phyloP scores from a whole-genome alignment of 2,329 filamentous ascomycete genomes.

The Arthrocladium fulminans region DNA sequence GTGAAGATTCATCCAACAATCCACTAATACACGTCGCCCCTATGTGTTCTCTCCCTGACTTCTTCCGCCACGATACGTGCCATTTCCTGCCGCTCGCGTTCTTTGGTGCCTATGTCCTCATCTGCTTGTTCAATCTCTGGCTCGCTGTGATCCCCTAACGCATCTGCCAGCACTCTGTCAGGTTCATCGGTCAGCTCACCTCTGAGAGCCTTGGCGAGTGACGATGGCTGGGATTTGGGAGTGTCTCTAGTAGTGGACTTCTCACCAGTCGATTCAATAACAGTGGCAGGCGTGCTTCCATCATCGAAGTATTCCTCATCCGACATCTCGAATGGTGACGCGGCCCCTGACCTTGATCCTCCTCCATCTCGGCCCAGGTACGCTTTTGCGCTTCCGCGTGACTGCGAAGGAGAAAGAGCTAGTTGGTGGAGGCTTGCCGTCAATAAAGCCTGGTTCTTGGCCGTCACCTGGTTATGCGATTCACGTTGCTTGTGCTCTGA shows the following conservation, averaged over 20 bases:
- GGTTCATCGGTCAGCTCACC: slow-evolving; percentile 19
- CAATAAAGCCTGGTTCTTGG: slow-evolving; percentile 1
- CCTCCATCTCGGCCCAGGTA: slow-evolving; percentile 37
- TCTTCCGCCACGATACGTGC: slow-evolving; percentile 22
- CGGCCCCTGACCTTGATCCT: slow-evolving; percentile 38
- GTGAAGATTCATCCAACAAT: background rate
- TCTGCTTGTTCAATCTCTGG: slow-evolving; percentile 22
- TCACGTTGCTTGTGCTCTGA: slow-evolving; percentile 9
- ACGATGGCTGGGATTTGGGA: slow-evolving; percentile 9
- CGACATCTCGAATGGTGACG: slow-evolving; percentile 28
- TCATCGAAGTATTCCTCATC: slow-evolving; percentile 26
- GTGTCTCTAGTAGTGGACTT: background rate
- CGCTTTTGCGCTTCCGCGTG: slow-evolving; percentile 6
- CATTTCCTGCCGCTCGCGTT: slow-evolving; percentile 19
- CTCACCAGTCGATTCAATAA: background rate
- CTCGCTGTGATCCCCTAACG: slow-evolving; percentile 23
- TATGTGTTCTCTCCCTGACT: slow-evolving; percentile 15
- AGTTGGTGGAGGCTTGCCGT: slow-evolving; percentile 4
- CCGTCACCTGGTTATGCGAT: background rate
- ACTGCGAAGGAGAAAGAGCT: background rate
- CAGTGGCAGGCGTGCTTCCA: background rate
- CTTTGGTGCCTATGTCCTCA: slow-evolving; percentile 18
- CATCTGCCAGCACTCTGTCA: slow-evolving; percentile 20
- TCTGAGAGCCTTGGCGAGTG: slow-evolving; percentile 17
- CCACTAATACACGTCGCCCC: slow-evolving; percentile 2